Base-by-base conservation (phyloP, 257 asterid species). In the Salvia splendens region DNA sequence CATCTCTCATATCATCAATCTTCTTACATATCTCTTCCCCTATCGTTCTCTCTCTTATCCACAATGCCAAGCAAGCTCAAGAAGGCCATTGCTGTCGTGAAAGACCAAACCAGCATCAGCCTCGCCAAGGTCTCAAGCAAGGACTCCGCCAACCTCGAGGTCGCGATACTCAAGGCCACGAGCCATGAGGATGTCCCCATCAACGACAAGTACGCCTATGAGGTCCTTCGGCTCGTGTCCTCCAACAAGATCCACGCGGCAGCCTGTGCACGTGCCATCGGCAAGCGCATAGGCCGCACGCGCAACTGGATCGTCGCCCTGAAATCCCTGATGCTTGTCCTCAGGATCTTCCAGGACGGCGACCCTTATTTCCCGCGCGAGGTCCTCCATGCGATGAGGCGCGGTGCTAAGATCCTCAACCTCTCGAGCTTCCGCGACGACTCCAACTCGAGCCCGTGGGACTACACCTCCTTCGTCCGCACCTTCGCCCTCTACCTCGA, bases 291-390 rank as follows among this genome's bases (percentile, higher is more conserved):
- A n/a, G 88, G 95, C 50, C 85, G 96, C 1, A 91, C 97, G 0
- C 87, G 96, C 5, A 88, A 91, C 48, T 91, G 97, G 97, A 73
- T 91, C 5, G 97, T 86, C 1, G 91, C 96, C 52, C 78, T 88
- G 4, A 91, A 91, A 42, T 91, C 96, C 0, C 68, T 86, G 46
- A 80, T 88, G 84, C 96, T 91, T 17, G 89, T 91, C 46, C 91
- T 88, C 16, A 84, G 95, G 35, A 84, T 88, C 46, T 91, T 91
- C 72, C 97, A 91, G 47, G 96, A 91, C 30, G 96, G 93, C 0
- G 96, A 91, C 74, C 97, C 95, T 8, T 91, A 91, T 66, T 91
- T 91, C 79, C 97, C 97, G 0, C 72, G 95, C 28, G 96, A 91
- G 72, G 95, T 91, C 64, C 89, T 91, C 45, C 97, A 88, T 16